Conservation (phyloP, 768 basidiomycete genomes). For the Boletus edulis region DNA sequence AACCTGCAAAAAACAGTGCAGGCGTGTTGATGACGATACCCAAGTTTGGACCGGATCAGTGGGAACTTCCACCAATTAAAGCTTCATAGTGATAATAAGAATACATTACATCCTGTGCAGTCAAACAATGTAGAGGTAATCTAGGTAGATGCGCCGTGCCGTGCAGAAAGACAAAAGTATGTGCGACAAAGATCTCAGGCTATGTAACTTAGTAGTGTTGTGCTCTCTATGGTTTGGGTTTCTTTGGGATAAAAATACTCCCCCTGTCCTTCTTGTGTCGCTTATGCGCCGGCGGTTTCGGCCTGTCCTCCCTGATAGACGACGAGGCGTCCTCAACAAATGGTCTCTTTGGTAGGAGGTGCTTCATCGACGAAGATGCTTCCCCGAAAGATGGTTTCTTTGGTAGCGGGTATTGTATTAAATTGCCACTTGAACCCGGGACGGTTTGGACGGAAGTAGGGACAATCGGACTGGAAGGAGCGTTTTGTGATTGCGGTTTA, state of each 20-base stretch:
- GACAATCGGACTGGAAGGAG: not conserved
- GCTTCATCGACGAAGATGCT: conserved; percentile 12
- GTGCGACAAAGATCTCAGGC: not conserved
- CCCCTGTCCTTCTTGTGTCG: conserved; percentile 34
- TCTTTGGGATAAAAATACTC: conserved; percentile 64
- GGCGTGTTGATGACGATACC: conserved; percentile 77
- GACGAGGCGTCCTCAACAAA: no score
- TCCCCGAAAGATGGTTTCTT: conserved; percentile 23
- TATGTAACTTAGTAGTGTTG: not conserved
- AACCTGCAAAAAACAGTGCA: conserved; percentile 67
- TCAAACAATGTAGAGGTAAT: conserved; percentile 7
- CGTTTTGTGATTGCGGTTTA: conserved; percentile 20
- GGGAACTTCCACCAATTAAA: conserved; percentile 75
- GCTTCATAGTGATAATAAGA: conserved; percentile 20
- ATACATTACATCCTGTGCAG: conserved; percentile 14
- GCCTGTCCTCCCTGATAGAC: conserved; percentile 12
- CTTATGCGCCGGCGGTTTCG: conserved; percentile 30
- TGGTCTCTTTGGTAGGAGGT: no score
- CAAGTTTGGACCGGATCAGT: conserved; percentile 78
- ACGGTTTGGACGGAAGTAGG: not conserved
- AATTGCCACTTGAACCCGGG: conserved; percentile 6
- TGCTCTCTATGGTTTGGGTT: conserved; percentile 32
- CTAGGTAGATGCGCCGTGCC: conserved; percentile 1
- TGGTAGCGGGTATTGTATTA: conserved; percentile 6
- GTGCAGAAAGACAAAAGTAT: not conserved